Conservation (phyloP, 106 monocot species). For the Cymbidium sinense region DNA sequence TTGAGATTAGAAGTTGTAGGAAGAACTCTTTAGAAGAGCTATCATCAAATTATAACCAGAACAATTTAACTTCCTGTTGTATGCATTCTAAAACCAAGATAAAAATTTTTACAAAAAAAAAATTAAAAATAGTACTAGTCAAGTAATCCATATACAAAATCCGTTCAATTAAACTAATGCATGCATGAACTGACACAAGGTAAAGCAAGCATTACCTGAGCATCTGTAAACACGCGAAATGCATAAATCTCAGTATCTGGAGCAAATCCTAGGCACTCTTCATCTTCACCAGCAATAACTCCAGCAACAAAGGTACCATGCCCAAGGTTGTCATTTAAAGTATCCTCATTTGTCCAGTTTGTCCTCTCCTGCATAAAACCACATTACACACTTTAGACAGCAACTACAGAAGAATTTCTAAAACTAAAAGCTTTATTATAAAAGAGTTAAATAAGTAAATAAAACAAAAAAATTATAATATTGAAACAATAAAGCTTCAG, state of each 20-base stretch:
- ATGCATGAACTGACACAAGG: slow-evolving; percentile 1
- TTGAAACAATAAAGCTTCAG: slow-evolving; percentile 1
- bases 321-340: slow-evolving; percentile 97
- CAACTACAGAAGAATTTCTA: neutral
- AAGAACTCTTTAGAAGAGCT: too few relatives aligned
- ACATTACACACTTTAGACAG: neutral
- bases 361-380: slow-evolving; percentile 73
- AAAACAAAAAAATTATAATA: slow-evolving; percentile 1
- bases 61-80: neutral
- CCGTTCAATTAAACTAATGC: neutral
- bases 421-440: neutral
- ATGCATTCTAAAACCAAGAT: neutral
- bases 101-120: neutral
- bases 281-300: slow-evolving; percentile 96
- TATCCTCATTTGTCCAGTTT: slow-evolving; percentile 99
- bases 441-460: neutral
- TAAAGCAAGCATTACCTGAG: slow-evolving; percentile 75
- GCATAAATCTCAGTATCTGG: slow-evolving; percentile 98
- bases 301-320: slow-evolving; percentile 99
- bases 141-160: neutral
- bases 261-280: slow-evolving; percentile 95
- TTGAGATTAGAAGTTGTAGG: too few relatives aligned
- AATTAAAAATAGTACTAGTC: neutral
- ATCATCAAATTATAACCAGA: too few relatives aligned
- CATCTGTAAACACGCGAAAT: slow-evolving; percentile 96